Evolutionary conservation across 345 rosid species (phyloP).

Genomic region (Brassica carinata): DNA sequence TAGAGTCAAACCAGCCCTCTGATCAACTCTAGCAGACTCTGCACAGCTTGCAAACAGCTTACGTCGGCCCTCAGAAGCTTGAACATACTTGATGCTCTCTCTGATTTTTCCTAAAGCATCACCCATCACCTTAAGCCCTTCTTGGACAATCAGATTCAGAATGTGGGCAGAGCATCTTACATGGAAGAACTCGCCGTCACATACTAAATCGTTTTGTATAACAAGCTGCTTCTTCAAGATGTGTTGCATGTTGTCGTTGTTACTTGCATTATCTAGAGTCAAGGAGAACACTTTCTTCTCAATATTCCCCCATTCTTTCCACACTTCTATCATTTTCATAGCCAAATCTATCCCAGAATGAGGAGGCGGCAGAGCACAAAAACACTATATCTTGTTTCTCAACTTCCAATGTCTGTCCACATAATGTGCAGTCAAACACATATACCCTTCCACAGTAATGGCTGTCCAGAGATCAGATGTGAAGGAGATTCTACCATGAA

Average conservation of each 20-base stretch:
- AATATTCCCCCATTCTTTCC: background rate
- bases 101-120: background rate
- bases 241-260: background rate
- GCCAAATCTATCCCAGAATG: background rate
- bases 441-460: too few relatives aligned
- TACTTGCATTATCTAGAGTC: background rate
- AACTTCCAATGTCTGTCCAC: too few relatives aligned
- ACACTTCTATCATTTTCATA: background rate
- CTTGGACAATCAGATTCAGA: background rate
- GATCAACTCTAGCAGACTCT: background rate
- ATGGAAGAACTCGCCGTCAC: background rate
- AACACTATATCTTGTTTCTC: too few relatives aligned
- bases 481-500: too few relatives aligned
- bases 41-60: background rate
- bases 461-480: too few relatives aligned
- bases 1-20: background rate
- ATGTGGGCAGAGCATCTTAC: background rate
- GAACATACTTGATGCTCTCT: background rate
- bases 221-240: background rate
- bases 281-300: background rate
- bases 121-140: background rate
- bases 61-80: background rate
- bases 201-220: background rate
- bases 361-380: background rate
- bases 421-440: too few relatives aligned